Conservation (phyloP, 2,329 filamentous ascomycete species). For the Hortaea werneckii region DNA sequence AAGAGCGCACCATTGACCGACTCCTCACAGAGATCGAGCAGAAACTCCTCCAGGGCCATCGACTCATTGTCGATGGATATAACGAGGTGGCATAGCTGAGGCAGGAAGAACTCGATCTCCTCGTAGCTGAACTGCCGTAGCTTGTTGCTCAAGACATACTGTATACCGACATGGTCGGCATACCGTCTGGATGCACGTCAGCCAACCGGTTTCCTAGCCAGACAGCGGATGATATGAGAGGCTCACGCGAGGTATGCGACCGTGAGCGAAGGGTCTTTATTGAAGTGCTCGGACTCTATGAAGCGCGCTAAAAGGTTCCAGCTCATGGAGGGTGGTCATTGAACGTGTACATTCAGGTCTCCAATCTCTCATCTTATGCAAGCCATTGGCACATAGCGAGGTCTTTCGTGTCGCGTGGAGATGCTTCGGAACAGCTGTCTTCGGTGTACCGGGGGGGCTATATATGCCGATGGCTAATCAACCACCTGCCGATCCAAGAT, state of each 20-base stretch:
- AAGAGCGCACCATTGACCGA: conserved; percentile 74
- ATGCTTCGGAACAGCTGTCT: too few species aligned
- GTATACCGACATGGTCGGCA: conserved; percentile 80
- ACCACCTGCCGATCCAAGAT: too few species aligned
- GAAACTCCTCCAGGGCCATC: conserved; percentile 81
- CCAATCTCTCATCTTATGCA: conserved; percentile 5
- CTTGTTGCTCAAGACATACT: conserved; percentile 82
- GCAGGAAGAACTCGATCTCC: conserved; percentile 87
- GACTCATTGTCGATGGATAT: conserved; percentile 85
- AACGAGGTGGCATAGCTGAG: conserved; percentile 74
- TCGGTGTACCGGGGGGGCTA: too few species aligned
- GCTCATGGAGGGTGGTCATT: conserved; percentile 33
- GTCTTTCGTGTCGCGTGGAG: background rate
- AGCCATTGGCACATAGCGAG: background rate
- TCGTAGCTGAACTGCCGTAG: conserved; percentile 81
- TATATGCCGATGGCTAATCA: too few species aligned
- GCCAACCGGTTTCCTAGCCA: background rate
- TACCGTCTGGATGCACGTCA: conserved; percentile 53
- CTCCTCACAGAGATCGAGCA: conserved; percentile 76
- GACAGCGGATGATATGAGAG: background rate
- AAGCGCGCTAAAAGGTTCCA: conserved; percentile 85
- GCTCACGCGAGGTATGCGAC: conserved; percentile 82
- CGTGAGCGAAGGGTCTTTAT: conserved; percentile 78
- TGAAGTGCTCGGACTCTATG: conserved; percentile 90
- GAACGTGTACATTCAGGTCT: background rate